Base-by-base conservation (phyloP, 208 protist genomes). In the Hexamita inflata region DNA sequence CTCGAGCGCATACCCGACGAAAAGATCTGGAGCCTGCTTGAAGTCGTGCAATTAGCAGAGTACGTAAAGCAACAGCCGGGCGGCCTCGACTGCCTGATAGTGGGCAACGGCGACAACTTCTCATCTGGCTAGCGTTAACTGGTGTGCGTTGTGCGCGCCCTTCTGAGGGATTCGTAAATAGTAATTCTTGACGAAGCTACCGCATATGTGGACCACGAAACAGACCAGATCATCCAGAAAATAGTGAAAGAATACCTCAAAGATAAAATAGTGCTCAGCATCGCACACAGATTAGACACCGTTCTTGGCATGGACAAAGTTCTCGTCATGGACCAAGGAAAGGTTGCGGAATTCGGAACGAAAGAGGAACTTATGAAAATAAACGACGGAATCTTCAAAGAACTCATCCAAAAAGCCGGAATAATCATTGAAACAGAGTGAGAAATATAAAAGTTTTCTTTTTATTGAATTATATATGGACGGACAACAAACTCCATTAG, bases 271-370 rank as follows among this genome's bases (percentile, higher is more conserved):
- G 39, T 81, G 9, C n/a, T 78, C 0, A 65, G 60, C 0, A 81
- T 81, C 59, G 78, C 78, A 0, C 78, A 81, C 45, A 58, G 78
- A 58, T 19, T 81, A 13, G 11, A 75, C 35, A 81, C 75, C 0
- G 64, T 81, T 32, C 62, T 80, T 39, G 68, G 88, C 75, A 89
- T 84, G 66, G 86, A 91, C 67, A 83, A 87, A 19, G 84, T 94
- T 32, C 60, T 75, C 35, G 68, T 58, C 7, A 59, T 60, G 39
- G 53, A 70, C 64, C 4, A n/a, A 15, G 64, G 64, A 2, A 15
- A 49, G 15, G 35, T 70, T 11, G n/a, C 11, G 38, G 64, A 70
- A 34, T 66, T 66, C 60, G 60, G 34, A 15, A 66, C 60, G 15
- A 15, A 15, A 15, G 15, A 30, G 34, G 60, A 15, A 30, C 34